A percentile compares a stretch with the other conserved stretches of the same genome.
phyloP scores from a whole-genome alignment of 768 basidiomycete genomes.

The Trametes villosa region DNA sequence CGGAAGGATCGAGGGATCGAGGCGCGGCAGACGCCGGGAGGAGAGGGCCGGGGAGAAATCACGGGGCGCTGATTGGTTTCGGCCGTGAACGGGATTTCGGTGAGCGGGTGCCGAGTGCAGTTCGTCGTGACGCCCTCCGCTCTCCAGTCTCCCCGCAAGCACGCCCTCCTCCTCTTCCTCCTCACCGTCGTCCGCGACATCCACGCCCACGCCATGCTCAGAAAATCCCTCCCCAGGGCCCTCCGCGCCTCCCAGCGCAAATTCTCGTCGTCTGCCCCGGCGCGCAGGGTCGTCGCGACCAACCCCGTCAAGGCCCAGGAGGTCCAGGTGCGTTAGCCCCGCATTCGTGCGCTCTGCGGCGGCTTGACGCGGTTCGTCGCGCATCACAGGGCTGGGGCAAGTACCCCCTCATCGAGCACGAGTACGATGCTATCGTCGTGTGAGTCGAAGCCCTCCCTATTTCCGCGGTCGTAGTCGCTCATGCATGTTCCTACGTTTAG shows the following conservation, averaged over 20 bases:
- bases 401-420: slow-evolving; percentile 97
- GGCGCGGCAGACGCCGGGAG: slow-evolving; percentile 13
- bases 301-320: slow-evolving; percentile 82
- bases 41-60: slow-evolving; percentile 23
- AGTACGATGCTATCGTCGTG: slow-evolving; percentile 99
- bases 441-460: slow-evolving; percentile 46
- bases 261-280: slow-evolving; percentile 68
- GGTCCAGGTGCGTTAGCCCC: slow-evolving; percentile 58
- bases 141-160: slow-evolving; percentile 6
- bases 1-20: slow-evolving; percentile 1
- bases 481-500: slow-evolving; percentile 42
- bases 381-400: slow-evolving; percentile 80
- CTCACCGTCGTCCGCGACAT: slow-evolving; percentile 26
- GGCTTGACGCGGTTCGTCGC: slow-evolving; percentile 7
- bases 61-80: slow-evolving; percentile 28
- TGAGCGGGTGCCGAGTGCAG: slow-evolving; percentile 21
- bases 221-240: slow-evolving; percentile 61
- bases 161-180: slow-evolving; percentile 3
- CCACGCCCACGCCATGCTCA: slow-evolving; percentile 54
- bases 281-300: slow-evolving; percentile 65
- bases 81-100: slow-evolving; percentile 31
- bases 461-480: background rate
- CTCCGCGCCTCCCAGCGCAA: slow-evolving; percentile 53
- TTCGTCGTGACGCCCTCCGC: slow-evolving; percentile 14
- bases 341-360: slow-evolving; percentile 6